These are phyloP conservation scores for Exserohilum turcica DNA, from an alignment of 2,329 filamentous ascomycete genomes.

Conservation along the genomic window DNA sequence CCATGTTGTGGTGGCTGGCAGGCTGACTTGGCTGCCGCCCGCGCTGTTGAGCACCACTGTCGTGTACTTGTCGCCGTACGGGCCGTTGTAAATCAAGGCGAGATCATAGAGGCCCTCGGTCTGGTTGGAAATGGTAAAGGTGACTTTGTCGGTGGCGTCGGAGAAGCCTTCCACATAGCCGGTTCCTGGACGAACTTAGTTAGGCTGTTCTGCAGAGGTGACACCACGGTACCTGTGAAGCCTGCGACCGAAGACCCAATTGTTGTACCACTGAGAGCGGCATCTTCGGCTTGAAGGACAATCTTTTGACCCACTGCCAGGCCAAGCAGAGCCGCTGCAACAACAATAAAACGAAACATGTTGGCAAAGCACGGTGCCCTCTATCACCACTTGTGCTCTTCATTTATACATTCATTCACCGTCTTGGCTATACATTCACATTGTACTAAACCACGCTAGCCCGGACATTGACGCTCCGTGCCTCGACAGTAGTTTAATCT, in stretches of 20 bases:
- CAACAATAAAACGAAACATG: slow-evolving; percentile 3
- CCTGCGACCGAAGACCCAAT: background rate
- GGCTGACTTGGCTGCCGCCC: slow-evolving; percentile 49
- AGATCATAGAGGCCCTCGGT: slow-evolving; percentile 52
- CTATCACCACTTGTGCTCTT: background rate
- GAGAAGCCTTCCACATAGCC: slow-evolving; percentile 58
- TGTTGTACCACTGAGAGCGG: background rate
- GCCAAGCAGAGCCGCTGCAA: slow-evolving; percentile 8
- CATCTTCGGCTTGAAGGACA: slow-evolving; percentile 11
- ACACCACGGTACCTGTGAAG: background rate
- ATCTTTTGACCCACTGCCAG: slow-evolving; percentile 22
- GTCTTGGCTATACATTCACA: background rate
- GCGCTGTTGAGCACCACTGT: slow-evolving; percentile 52
- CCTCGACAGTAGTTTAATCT: slow-evolving; percentile 5
- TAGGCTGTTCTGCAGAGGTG: background rate
- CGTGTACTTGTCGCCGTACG: slow-evolving; percentile 55
- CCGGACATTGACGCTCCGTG: background rate
- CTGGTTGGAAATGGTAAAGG: slow-evolving; percentile 49
- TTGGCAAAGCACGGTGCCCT: background rate
- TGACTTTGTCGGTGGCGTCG: slow-evolving; percentile 50
- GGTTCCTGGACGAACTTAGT: slow-evolving; percentile 41
- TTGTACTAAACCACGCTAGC: background rate
- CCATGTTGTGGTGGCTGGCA: slow-evolving; percentile 50
- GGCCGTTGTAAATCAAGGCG: slow-evolving; percentile 52
- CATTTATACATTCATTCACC: background rate